phyloP scores from a whole-genome alignment of 306 rosid species.

The Astragalus glycyphyllos region DNA sequence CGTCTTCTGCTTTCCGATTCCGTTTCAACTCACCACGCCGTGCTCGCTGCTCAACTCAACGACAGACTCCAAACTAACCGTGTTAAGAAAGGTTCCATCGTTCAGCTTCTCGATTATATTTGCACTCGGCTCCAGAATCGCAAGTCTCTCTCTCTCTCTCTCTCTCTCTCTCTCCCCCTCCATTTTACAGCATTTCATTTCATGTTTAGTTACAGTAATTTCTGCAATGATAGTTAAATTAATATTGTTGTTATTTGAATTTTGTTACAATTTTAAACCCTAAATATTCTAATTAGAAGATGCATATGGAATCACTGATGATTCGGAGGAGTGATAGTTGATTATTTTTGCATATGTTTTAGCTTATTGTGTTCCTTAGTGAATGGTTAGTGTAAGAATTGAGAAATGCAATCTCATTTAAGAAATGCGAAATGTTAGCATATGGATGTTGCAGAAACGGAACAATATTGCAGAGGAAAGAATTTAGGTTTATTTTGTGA shows the following conservation, averaged over 20 bases:
- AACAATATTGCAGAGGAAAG: constrained; percentile 16
- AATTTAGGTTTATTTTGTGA: constrained; percentile 24
- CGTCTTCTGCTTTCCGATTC: constrained; percentile 78
- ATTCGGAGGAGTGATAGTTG: background rate
- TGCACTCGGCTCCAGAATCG: constrained; percentile 68
- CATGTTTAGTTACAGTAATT: background rate
- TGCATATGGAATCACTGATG: background rate
- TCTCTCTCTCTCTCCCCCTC: constrained; percentile 49
- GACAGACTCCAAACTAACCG: constrained; percentile 59
- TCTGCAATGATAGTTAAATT: background rate
- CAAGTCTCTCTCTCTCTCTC: constrained; percentile 63
- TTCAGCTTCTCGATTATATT: constrained; percentile 86
- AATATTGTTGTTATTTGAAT: background rate
- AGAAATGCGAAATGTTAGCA: constrained; percentile 27
- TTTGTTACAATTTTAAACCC: background rate
- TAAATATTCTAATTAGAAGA: background rate
- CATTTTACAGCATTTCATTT: background rate
- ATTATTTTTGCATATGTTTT: background rate
- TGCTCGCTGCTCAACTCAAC: constrained; percentile 86
- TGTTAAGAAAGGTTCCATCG: constrained; percentile 75
- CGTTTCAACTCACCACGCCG: constrained; percentile 67
- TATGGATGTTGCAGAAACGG: constrained; percentile 16
- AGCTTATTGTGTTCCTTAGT: constrained; percentile 30
- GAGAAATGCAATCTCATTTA: constrained; percentile 7
- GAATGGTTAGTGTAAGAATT: constrained; percentile 13